Evolutionary conservation across 768 basidiomycete genomes (phyloP), one percentile per base, ranked within the genome.

Genomic region (Xerocomus spinulosus): DNA sequence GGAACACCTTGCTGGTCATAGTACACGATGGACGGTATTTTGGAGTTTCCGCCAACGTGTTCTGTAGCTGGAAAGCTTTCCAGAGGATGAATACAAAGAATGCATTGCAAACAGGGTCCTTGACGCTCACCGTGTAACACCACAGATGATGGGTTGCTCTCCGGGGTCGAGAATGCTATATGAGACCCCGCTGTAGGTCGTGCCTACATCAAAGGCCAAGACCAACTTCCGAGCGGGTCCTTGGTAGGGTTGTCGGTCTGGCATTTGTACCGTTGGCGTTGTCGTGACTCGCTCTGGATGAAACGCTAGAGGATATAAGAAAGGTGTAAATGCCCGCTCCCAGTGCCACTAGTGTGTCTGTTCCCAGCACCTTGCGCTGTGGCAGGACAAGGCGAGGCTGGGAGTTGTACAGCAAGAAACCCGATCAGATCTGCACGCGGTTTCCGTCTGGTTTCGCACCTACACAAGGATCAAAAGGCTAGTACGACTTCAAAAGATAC

Each of bases 181-280:
- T 0, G 73, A 75, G 9, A 79, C 65, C 4, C 75, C 75, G 28
- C 77, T 78, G 39, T 62, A 77, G 3, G 75, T 79, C 2, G 74
- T 80, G 8, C 79, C 79, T 2, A 80, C 58, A 46, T 80, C 79
- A 30, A 80, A 74, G 0, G 76, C 76, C 21, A 80, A 51, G 5
- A 79, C 71, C 6, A 80, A 62, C 48, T 71, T 72, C 32, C 71
- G 70, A 25, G 55, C 48, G 8, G 63, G n/a, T 15, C 77, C 78
- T 25, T 54, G 57, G 62, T 73, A 76, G 2, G 70, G 67, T 26
- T 62, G 53, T 57, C 73, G 54, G 38, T 57, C 57, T 36, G 54
- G 56, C 66, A 69, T 67, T 17, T 6, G 34, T 18, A 17, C 17
- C 17, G 8, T 9, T 23, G 25, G 35, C 33, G 25, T 33, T 10